Evolutionary conservation across 805 yeast species (phyloP).

Genomic region (Saccharomyces cerevisiae): DNA sequence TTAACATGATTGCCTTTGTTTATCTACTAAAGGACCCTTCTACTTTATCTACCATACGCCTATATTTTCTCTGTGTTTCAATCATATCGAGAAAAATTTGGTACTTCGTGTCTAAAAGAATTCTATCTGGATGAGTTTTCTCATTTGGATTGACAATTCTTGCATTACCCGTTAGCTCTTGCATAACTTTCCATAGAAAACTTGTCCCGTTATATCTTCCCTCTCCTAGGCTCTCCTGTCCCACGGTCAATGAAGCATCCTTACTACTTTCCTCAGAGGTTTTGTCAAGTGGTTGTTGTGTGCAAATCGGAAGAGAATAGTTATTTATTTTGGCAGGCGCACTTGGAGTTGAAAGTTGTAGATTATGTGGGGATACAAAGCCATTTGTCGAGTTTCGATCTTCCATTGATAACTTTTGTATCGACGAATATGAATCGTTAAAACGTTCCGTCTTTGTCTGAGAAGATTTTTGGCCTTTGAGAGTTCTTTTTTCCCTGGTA

Average conservation of each 20-base stretch:
- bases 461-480: constrained; percentile 12
- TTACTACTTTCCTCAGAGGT: constrained; percentile 1
- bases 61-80: constrained; percentile 66
- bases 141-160: constrained; percentile 63
- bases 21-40: constrained; percentile 8
- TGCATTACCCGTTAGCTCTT: constrained; percentile 74
- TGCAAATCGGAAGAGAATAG: neutral
- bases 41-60: constrained; percentile 54
- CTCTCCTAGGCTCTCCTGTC: constrained; percentile 1
- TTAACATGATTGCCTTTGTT: neutral
- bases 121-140: constrained; percentile 52
- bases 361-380: constrained; percentile 63
- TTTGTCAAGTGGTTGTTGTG: neutral
- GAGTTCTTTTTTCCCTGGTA: constrained; percentile 7
- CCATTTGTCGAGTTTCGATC: constrained; percentile 1
- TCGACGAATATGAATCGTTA: constrained; percentile 3
- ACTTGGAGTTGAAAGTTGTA: constrained; percentile 71
- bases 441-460: constrained; percentile 7
- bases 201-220: constrained; percentile 32
- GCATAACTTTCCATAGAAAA: constrained; percentile 81
- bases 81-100: constrained; percentile 84
- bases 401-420: constrained; percentile 3
- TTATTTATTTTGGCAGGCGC: constrained; percentile 31
- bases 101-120: constrained; percentile 70
- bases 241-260: constrained; percentile 8